Conservation (phyloP, 345 rosid genomes). For the Angophora floribunda region DNA sequence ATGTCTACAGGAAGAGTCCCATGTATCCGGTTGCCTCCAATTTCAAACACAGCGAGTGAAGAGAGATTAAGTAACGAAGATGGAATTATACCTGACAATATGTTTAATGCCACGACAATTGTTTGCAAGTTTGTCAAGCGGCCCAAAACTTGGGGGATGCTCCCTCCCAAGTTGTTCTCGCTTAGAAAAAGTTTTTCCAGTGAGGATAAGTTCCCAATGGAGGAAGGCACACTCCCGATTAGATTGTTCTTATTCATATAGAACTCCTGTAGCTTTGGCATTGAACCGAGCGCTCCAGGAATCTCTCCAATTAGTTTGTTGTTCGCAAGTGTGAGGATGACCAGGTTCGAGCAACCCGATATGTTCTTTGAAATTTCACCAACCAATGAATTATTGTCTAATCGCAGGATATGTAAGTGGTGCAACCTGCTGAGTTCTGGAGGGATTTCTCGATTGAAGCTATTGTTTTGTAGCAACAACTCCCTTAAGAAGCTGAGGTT, state of each 20-base stretch:
- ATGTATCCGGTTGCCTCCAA: not conserved
- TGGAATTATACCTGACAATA: not conserved
- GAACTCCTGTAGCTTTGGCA: not conserved
- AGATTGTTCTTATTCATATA: not conserved
- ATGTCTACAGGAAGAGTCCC: not conserved
- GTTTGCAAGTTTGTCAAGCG: not conserved
- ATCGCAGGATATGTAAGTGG: not conserved
- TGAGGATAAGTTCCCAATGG: not conserved
- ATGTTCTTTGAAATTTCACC: not conserved
- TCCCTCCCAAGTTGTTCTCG: not conserved
- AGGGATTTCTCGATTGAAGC: not conserved
- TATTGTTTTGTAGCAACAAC: not conserved
- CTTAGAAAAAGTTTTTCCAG: not conserved
- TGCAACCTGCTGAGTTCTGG: not conserved
- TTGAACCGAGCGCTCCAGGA: not conserved
- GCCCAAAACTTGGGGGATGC: not conserved
- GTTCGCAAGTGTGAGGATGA: not conserved
- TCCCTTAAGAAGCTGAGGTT: not conserved
- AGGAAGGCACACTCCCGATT: not conserved
- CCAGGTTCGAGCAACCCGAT: not conserved
- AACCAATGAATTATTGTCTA: not conserved
- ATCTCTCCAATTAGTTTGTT: not conserved
- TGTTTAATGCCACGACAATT: not conserved
- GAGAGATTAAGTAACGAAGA: not conserved
- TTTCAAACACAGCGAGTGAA: rapidly evolving